Evolutionary conservation across 495 filamentous ascomycete genomes (phyloP), one percentile per base, ranked within the genome.

Genomic region (Lindgomyces ingoldianus): DNA sequence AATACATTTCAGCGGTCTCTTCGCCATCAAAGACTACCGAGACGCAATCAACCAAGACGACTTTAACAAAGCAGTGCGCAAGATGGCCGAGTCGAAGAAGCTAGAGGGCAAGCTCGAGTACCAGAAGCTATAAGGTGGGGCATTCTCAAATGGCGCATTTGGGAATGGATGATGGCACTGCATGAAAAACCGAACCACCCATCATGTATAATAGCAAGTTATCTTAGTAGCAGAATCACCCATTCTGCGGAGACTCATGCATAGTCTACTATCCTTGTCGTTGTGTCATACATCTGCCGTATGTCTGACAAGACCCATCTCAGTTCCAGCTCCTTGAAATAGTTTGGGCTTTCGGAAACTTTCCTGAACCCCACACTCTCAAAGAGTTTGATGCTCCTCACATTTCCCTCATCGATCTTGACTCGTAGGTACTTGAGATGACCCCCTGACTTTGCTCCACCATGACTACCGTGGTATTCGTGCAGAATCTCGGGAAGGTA

Each of bases 21-120:
- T 96, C 69, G 90, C 95, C 39, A 99, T 99, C 81, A 96, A 96
- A 78, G 95, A 95, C 72, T 93, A 97, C 74, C 80, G 95, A 47
- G 95, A 99, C 69, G 84, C 92, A 22, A 88, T 99, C 76, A 97
- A 88, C 78, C 95, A 98, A 75, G 95, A 99, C 70, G 95, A 99
- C 74, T 96, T 98, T 85, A 97, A 96, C 81, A 95, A 95, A 78
- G 94, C 95, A 8, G 95, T 98, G 49, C 86, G 95, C 55, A 98
- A 98, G 83, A 87, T 99, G 68, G 91, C 89, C 16, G 95, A 99
- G 77, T 83, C 91, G 33, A 99, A 99, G 90, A 99, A 99, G 77
- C 76, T 98, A 64, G 95, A 98, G 76, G 95, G 94, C 78, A 96
- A 96, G 80, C 81, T 96, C 51, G 94, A 98, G 75, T 98, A 98